Percentiles rank a stretch among this genome's conserved stretches.
These are phyloP conservation scores for Dothideomycetes sp. DNA, from an alignment of 2,329 filamentous ascomycete genomes.

Conservation along the genomic window DNA sequence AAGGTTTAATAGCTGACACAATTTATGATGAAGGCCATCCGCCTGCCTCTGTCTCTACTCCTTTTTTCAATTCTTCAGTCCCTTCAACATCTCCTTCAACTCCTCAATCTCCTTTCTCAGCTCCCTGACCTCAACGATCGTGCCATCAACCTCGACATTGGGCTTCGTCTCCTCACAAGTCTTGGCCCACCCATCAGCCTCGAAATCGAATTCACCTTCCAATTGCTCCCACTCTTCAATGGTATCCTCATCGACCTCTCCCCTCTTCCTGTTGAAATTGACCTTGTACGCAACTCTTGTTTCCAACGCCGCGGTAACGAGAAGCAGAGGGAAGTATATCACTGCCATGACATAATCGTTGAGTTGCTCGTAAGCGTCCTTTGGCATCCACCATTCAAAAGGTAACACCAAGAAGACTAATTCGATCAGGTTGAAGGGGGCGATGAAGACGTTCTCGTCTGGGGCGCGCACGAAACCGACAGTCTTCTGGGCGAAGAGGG, in stretches of 20 bases:
- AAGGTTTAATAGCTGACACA: too few species aligned
- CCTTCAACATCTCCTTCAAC: constrained; percentile 33
- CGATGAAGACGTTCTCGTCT: constrained; percentile 96
- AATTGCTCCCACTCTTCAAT: constrained; percentile 92
- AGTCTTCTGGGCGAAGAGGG: constrained; percentile 85
- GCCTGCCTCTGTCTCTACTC: too few species aligned
- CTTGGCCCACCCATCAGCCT: constrained; percentile 77
- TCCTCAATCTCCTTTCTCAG: constrained; percentile 37
- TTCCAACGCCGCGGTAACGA: constrained; percentile 54
- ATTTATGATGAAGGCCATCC: too few species aligned
- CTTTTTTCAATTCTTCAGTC: constrained; percentile 19
- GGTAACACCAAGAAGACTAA: constrained; percentile 68
- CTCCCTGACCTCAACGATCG: constrained; percentile 54
- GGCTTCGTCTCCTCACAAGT: constrained; percentile 66
- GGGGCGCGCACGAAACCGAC: constrained; percentile 95
- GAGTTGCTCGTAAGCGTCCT: constrained; percentile 61
- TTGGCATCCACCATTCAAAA: constrained; percentile 93
- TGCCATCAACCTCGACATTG: constrained; percentile 70
- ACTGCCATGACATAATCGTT: constrained; percentile 84
- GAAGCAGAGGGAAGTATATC: constrained; percentile 74
- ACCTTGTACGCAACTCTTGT: constrained; percentile 57
- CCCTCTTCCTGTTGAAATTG: constrained; percentile 61
- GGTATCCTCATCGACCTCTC: constrained; percentile 82
- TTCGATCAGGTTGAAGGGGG: constrained; percentile 90
- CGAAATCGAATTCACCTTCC: constrained; percentile 61